A percentile compares a stretch with the other conserved stretches of the same genome.
Conservation (phyloP, 2,329 filamentous ascomycete species). For the Sarocladium brachiariae region DNA sequence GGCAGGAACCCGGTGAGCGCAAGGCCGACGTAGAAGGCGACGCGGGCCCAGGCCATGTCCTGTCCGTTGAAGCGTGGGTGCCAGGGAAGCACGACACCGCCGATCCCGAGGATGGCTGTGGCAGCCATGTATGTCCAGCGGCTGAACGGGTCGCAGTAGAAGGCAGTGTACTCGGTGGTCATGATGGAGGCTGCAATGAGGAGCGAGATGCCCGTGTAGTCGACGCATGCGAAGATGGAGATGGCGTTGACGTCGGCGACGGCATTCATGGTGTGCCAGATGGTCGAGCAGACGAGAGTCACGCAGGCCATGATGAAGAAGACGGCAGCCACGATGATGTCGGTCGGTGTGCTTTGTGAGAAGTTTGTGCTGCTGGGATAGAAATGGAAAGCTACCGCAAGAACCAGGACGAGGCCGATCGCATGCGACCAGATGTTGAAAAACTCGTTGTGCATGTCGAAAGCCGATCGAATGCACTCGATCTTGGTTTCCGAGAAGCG, state of each 20-base stretch:
- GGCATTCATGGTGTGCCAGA: constrained; percentile 99
- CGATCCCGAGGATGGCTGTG: constrained; percentile 74
- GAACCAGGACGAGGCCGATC: constrained; percentile 79
- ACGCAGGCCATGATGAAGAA: constrained; percentile 97
- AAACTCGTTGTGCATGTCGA: constrained; percentile 82
- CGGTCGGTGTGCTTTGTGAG: constrained; percentile 74
- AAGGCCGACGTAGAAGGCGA: constrained; percentile 84
- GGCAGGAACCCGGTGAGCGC: constrained; percentile 85
- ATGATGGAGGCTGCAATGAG: constrained; percentile 94
- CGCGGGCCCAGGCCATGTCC: constrained; percentile 89
- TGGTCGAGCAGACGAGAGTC: constrained; percentile 86
- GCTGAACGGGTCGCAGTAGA: constrained; percentile 90
- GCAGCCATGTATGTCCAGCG: constrained; percentile 79
- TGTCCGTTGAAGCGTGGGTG: constrained; percentile 87
- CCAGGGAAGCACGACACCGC: constrained; percentile 90
- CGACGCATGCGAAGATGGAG: constrained; percentile 93
- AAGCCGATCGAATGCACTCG: constrained; percentile 78
- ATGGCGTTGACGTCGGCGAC: constrained; percentile 85
- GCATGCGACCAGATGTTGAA: constrained; percentile 98
- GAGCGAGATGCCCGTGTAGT: constrained; percentile 95
- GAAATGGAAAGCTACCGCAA: constrained; percentile 89
- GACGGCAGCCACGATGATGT: constrained; percentile 83
- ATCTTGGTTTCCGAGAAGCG: constrained; percentile 89
- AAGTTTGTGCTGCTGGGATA: constrained; percentile 88
- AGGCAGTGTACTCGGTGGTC: constrained; percentile 96